A percentile compares a stretch with the other conserved stretches of the same genome.
Conservation (phyloP, 352 stramenopile genomes). For the Phytophthora capsici region DNA sequence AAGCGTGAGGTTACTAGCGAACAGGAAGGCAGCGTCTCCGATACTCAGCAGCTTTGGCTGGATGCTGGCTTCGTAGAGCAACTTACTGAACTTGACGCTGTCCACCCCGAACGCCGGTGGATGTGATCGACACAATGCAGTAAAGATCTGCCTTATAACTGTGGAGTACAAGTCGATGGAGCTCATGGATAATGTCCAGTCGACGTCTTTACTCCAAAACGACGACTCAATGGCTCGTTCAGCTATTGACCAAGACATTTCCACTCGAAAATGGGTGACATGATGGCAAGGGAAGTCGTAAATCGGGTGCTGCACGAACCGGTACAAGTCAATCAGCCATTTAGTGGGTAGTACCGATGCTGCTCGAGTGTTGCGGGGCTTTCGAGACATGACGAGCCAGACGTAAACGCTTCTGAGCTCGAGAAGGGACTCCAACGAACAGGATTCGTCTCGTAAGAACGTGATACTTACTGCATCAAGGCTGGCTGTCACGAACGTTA, state of each 20-base stretch:
- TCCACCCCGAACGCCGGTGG: conserved; percentile 57
- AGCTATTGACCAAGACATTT: conserved; percentile 27
- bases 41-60: conserved; percentile 58
- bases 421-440: conserved; percentile 35
- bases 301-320: conserved; percentile 56
- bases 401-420: conserved; percentile 43
- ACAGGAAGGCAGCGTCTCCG: conserved; percentile 71
- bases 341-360: conserved; percentile 19
- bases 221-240: conserved; percentile 50
- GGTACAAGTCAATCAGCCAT: conserved; percentile 66
- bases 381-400: conserved; percentile 42
- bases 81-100: conserved; percentile 82
- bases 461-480: conserved; percentile 23
- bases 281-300: conserved; percentile 43
- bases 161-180: conserved; percentile 39
- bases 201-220: conserved; percentile 66
- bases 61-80: conserved; percentile 66
- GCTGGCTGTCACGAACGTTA: conserved; percentile 14
- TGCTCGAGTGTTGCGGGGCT: neutral
- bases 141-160: conserved; percentile 53
- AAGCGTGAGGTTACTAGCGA: conserved; percentile 43
- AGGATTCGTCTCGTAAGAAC: conserved; percentile 52
- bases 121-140: conserved; percentile 55
- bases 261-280: conserved; percentile 50
- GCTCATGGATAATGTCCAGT: conserved; percentile 49